These are phyloP conservation scores for Linum trigynum DNA, from an alignment of 345 rosid species.

Conservation along the genomic window DNA sequence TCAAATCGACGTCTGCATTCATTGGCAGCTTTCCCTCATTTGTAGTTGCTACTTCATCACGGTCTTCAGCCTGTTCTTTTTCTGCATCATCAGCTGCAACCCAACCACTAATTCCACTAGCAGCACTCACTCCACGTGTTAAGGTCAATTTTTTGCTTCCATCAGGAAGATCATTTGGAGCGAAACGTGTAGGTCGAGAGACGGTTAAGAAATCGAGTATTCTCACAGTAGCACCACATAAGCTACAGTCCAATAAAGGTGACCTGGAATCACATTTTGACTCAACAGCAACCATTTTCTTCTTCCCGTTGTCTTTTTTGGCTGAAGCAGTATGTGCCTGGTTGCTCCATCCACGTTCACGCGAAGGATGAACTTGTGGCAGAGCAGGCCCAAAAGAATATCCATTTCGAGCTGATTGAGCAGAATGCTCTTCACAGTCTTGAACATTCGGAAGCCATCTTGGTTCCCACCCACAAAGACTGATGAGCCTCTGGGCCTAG, in stretches of 20 bases:
- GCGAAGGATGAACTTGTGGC: conserved; percentile 40
- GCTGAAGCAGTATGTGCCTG: conserved; percentile 64
- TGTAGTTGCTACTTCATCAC: conserved; percentile 88
- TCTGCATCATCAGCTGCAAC: conserved; percentile 67
- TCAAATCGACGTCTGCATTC: conserved; percentile 59
- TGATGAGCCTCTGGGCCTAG: conserved; percentile 90
- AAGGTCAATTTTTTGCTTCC: conserved; percentile 68
- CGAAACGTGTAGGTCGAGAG: conserved; percentile 65
- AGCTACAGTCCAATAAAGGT: conserved; percentile 89
- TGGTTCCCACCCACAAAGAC: conserved; percentile 99
- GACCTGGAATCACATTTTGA: conserved; percentile 67
- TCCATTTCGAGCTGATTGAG: conserved; percentile 94
- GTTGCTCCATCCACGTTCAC: conserved; percentile 49
- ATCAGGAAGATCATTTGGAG: conserved; percentile 66
- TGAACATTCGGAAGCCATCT: conserved; percentile 93
- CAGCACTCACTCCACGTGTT: conserved; percentile 91
- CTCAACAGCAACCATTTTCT: conserved; percentile 53
- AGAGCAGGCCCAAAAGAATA: conserved; percentile 57
- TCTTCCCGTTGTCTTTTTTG: conserved; percentile 60
- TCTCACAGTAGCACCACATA: conserved; percentile 91
- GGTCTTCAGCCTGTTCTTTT: conserved; percentile 69
- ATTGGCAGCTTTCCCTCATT: conserved; percentile 42
- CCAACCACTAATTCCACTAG: conserved; percentile 98
- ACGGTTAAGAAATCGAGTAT: conserved; percentile 80
- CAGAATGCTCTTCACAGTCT: conserved; percentile 98